Base-by-base conservation (phyloP, 768 basidiomycete species). In the Pleurotus tuber-regium region DNA sequence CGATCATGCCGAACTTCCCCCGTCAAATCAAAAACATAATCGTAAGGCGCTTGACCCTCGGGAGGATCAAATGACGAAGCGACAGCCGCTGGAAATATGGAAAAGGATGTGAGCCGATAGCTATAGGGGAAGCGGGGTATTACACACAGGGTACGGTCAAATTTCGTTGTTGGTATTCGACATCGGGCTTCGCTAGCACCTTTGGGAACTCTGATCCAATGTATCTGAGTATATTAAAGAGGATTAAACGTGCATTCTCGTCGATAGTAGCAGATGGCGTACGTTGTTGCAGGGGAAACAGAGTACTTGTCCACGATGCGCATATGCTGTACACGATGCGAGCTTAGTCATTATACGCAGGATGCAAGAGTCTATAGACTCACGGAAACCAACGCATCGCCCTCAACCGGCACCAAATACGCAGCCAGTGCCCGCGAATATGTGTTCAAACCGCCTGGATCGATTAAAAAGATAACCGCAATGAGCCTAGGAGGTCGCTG, bases 131-230 rank as follows among this genome's bases (percentile, higher is more conserved):
- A 40, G 43, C 18, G 19, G 18, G 39, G 30, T 0, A 4, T 44
- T 26, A 69, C 85, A 52, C 62, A 90, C 90, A 63, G 25, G 84
- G 67, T 43, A 89, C 77, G 25, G 87, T 90, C 51, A 94, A 68
- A 64, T 94, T 94, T 24, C 79, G 84, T 63, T 94, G 92, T 42
- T 77, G 79, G 61, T 94, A 94, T 66, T 92, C 86, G 16, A 92
- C 85, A 51, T 79, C 69, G 7, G 84, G 76, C 50, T 83, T 83
- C 49, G 76, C 67, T n/a, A 93, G 73, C 24, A 88, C 69, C 52
- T 83, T 70, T 36, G 84, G 79, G 61, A 94, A 92, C 57, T 86
- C 81, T 12, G 82, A 70, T 10, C 90, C 89, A 58, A 92, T 77
- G 65, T 92, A 93, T 26, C 90, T 92, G 57, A 8, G 41, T 52